These are phyloP conservation scores for Collybiopsis confluens DNA, from an alignment of 768 basidiomycete species.

Conservation along the genomic window DNA sequence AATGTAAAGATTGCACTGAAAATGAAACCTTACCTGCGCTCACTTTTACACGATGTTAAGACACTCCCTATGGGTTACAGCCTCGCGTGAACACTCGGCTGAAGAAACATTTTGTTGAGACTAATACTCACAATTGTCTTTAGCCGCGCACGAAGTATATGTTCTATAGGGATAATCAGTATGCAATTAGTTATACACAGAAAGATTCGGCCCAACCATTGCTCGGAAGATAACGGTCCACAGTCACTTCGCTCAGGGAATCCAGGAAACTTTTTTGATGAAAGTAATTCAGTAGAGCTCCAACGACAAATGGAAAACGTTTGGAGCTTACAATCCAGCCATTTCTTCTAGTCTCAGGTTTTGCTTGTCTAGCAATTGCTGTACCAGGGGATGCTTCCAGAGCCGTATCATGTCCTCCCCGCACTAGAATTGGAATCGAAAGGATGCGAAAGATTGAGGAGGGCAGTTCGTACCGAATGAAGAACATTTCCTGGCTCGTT, in stretches of 20 bases:
- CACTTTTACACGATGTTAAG: conserved; percentile 68
- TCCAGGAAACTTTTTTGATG: conserved; percentile 68
- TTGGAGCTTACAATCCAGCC: conserved; percentile 63
- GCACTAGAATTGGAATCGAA: conserved; percentile 22
- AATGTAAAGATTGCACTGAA: neutral
- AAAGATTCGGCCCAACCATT: conserved; percentile 42
- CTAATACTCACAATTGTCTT: conserved; percentile 48
- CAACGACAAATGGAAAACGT: neutral
- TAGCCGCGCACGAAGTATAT: conserved; percentile 66
- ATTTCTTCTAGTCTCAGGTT: conserved; percentile 62
- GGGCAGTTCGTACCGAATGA: conserved; percentile 26
- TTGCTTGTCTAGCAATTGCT: conserved; percentile 44
- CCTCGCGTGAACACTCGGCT: no score
- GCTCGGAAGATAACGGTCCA: conserved; percentile 57
- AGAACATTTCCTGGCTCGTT: conserved; percentile 56
- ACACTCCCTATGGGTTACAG: no score
- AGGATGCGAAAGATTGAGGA: neutral
- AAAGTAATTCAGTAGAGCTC: neutral
- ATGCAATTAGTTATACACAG: neutral
- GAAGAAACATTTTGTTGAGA: no score
- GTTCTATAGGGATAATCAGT: no score
- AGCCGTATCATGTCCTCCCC: conserved; percentile 60
- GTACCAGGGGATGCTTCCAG: conserved; percentile 57
- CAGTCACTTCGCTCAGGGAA: conserved; percentile 57
- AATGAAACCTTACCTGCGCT: conserved; percentile 28